Evolutionary conservation across 2,329 filamentous ascomycete genomes (phyloP).

Genomic region (Botryotinia globosa): DNA sequence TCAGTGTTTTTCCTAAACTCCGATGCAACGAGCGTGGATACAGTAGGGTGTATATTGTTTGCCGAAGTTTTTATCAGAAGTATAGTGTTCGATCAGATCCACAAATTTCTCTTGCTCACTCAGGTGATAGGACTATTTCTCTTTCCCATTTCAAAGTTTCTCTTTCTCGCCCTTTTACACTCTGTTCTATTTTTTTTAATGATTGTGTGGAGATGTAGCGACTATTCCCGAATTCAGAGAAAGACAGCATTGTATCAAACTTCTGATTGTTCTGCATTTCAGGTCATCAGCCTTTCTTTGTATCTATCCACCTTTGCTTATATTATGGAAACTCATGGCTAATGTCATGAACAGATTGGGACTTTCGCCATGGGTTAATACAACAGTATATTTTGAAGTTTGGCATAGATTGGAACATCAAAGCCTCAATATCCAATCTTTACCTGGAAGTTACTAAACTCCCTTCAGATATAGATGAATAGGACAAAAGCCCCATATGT

Average conservation of each 20-base stretch:
- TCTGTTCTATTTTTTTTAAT: accelerated
- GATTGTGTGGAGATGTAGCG: no score
- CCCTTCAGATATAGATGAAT: neutral
- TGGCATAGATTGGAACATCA: neutral
- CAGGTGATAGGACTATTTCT: neutral
- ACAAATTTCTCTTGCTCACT: neutral
- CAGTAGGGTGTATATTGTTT: neutral
- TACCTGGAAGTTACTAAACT: neutral
- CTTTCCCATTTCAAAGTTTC: neutral
- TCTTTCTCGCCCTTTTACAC: neutral
- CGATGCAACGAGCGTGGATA: neutral
- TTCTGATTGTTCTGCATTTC: neutral
- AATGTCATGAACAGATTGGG: neutral
- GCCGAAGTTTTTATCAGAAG: neutral
- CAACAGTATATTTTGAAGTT: neutral
- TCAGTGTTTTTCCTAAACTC: neutral
- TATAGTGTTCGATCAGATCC: neutral
- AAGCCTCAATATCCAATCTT: neutral
- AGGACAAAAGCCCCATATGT: neutral
- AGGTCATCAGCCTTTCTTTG: no score
- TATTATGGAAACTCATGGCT: neutral
- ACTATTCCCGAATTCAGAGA: neutral
- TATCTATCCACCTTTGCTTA: neutral
- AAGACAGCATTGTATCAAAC: no score
- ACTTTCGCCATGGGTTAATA: neutral